A percentile compares a stretch with the other conserved stretches of the same genome.
Evolutionary conservation across 106 monocot species (phyloP).

Genomic region (Dactylorhiza incarnata): DNA sequence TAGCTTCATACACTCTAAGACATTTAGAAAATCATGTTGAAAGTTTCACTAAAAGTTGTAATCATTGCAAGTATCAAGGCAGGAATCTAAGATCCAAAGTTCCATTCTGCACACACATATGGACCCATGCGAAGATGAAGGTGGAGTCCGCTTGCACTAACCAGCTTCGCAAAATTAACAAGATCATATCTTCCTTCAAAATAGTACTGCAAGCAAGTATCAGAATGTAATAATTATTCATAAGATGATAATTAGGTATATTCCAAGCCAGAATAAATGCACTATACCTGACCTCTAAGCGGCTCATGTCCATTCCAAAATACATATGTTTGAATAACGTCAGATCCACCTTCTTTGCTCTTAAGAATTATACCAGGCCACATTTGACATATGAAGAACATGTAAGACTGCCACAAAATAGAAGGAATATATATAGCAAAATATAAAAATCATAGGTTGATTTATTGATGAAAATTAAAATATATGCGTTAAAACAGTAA

Average conservation of each 20-base stretch:
- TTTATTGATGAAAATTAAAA: not conserved
- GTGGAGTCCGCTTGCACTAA: no score
- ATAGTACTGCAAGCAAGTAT: no score
- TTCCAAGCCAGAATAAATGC: conserved; percentile 4
- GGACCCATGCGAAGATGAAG: conserved; percentile 95
- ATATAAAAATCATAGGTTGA: not conserved
- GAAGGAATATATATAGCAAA: not conserved
- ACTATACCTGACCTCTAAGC: conserved; percentile 67
- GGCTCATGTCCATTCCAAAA: conserved; percentile 97
- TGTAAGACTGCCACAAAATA: not conserved
- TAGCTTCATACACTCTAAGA: no score
- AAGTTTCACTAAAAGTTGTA: no score
- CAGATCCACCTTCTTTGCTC: conserved; percentile 83
- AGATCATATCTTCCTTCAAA: no score
- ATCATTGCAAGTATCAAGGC: not conserved
- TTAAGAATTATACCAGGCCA: conserved; percentile 88
- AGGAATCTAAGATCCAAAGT: conserved; percentile 47
- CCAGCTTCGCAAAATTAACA: no score
- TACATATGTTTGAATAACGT: conserved; percentile 83
- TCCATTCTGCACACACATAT: conserved; percentile 97
- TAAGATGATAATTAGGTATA: not conserved
- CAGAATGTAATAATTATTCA: no score
- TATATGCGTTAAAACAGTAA: not conserved
- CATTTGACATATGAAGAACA: not conserved
- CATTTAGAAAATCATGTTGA: no score